Evolutionary conservation across 768 basidiomycete species (phyloP).

Genomic region (Phallus indusiatus): DNA sequence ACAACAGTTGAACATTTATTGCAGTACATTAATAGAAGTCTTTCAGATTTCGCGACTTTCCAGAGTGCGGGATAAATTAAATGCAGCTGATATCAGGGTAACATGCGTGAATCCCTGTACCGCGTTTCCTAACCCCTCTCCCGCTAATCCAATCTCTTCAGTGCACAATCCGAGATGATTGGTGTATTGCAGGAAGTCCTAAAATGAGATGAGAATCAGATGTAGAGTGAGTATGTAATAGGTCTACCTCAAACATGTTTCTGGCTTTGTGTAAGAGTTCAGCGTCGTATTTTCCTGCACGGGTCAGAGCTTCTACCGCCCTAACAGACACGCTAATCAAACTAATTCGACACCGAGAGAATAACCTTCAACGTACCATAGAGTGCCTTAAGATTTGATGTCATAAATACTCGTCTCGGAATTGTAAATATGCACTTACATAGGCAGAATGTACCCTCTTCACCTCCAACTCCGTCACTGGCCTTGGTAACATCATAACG

Average conservation of each 20-base stretch:
- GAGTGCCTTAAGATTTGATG: conserved; percentile 26
- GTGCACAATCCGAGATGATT: conserved; percentile 85
- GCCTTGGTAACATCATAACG: conserved; percentile 82
- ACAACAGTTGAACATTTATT: background rate
- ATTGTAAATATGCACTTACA: conserved; percentile 27
- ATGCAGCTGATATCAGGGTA: conserved; percentile 76
- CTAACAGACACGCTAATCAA: conserved; percentile 26
- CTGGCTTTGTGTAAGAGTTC: conserved; percentile 57
- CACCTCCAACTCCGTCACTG: conserved; percentile 91
- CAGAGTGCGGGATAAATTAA: conserved; percentile 66
- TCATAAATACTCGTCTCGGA: background rate
- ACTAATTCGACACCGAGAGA: background rate
- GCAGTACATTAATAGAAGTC: background rate
- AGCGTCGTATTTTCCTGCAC: conserved; percentile 74
- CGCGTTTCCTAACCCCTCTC: conserved; percentile 79
- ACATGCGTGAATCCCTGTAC: conserved; percentile 92
- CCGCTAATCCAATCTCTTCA: conserved; percentile 78
- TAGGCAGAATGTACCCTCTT: conserved; percentile 91
- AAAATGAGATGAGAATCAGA: background rate
- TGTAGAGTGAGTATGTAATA: background rate
- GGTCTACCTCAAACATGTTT: conserved; percentile 79
- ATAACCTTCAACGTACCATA: conserved; percentile 45
- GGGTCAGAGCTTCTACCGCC: conserved; percentile 83
- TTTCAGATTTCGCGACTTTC: background rate
- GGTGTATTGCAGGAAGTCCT: conserved; percentile 74